A percentile compares a stretch with the other conserved stretches of the same genome.
These are phyloP conservation scores for Vitis hybrid DNA, from an alignment of 177 flowering plant species.

Conservation along the genomic window DNA sequence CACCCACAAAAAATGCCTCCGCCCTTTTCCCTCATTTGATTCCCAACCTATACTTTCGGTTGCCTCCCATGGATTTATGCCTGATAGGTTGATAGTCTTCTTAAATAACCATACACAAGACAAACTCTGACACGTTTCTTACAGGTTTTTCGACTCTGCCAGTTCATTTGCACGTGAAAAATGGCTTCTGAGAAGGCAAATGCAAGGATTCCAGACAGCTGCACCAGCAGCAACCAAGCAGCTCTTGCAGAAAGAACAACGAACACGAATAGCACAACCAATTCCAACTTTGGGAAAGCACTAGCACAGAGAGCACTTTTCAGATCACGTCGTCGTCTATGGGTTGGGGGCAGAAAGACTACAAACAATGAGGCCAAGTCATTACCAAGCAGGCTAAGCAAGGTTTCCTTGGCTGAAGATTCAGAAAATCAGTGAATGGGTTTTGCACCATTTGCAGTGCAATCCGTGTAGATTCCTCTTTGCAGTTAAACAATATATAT, in stretches of 20 bases:
- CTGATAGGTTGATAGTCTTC: neutral
- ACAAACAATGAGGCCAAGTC: slow-evolving; percentile 19
- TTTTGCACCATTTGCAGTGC: neutral
- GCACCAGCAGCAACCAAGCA: slow-evolving; percentile 15
- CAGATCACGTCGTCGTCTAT: slow-evolving; percentile 24
- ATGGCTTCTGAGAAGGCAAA: slow-evolving; percentile 31
- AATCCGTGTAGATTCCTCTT: neutral
- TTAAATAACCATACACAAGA: slow-evolving; percentile 7
- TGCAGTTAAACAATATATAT: neutral
- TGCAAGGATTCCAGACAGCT: slow-evolving; percentile 7
- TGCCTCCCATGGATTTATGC: slow-evolving; percentile 14
- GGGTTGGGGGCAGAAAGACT: slow-evolving; percentile 28
- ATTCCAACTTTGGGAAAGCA: slow-evolving; percentile 28
- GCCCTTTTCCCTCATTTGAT: slow-evolving; percentile 3
- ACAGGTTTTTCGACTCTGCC: neutral
- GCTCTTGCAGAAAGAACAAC: slow-evolving; percentile 1
- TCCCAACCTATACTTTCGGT: slow-evolving; percentile 17
- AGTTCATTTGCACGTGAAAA: neutral
- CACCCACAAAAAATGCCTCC: slow-evolving; percentile 12
- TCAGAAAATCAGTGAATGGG: slow-evolving; percentile 7
- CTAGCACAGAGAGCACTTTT: slow-evolving; percentile 45
- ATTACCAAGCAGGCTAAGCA: slow-evolving; percentile 57
- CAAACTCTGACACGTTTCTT: slow-evolving; percentile 1
- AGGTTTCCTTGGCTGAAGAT: slow-evolving; percentile 43
- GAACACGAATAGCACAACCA: neutral